These are phyloP conservation scores for Penicillium malachiteum DNA, from an alignment of 495 filamentous ascomycete species.

Conservation along the genomic window DNA sequence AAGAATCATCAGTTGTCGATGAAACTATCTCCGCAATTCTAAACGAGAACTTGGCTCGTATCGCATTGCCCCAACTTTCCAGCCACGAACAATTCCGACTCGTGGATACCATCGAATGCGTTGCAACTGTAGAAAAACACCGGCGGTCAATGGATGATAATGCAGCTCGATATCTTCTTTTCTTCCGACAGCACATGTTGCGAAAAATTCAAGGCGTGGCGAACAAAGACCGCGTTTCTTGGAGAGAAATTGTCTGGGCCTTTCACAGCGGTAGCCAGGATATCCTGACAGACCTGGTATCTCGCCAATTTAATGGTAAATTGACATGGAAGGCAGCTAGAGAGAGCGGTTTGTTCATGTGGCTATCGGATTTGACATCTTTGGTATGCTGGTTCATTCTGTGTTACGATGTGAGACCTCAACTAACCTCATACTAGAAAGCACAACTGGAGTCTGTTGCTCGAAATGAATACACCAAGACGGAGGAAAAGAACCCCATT, in stretches of 20 bases:
- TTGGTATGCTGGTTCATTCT: slow-evolving; percentile 58
- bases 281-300: slow-evolving; percentile 86
- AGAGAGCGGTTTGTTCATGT: slow-evolving; percentile 92
- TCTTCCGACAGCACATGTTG: slow-evolving; percentile 82
- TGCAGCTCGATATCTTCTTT: slow-evolving; percentile 84
- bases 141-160: slow-evolving; percentile 90
- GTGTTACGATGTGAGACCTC: background rate
- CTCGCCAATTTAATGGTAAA: slow-evolving; percentile 70
- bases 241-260: slow-evolving; percentile 94
- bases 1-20: slow-evolving; percentile 63
- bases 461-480: slow-evolving; percentile 88
- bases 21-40: slow-evolving; percentile 70
- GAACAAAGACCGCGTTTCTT: slow-evolving; percentile 70
- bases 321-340: slow-evolving; percentile 82
- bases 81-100: slow-evolving; percentile 87
- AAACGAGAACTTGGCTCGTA: slow-evolving; percentile 71
- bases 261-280: slow-evolving; percentile 91
- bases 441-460: slow-evolving; percentile 85
- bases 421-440: slow-evolving; percentile 49
- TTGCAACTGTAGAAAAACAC: slow-evolving; percentile 84
- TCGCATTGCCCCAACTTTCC: slow-evolving; percentile 79
- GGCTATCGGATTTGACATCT: slow-evolving; percentile 74
- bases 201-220: slow-evolving; percentile 59
- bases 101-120: slow-evolving; percentile 83
- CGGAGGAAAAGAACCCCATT: slow-evolving; percentile 85